These are phyloP conservation scores for Astragalus glycyphyllos DNA, from an alignment of 306 rosid genomes.

Conservation along the genomic window DNA sequence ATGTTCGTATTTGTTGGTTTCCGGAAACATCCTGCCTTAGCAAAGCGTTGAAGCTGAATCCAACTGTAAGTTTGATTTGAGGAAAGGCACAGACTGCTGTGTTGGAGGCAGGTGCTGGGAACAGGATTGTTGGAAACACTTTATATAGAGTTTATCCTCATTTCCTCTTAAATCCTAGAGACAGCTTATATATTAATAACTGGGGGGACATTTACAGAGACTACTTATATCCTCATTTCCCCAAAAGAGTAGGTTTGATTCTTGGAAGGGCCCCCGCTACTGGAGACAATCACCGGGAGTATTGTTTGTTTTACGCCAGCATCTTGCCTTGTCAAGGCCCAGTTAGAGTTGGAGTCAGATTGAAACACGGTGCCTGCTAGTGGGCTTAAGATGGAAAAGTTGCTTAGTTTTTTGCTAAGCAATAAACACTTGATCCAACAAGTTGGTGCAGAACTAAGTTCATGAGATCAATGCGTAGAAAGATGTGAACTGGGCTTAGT, in stretches of 20 bases:
- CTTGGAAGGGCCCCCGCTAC: background rate
- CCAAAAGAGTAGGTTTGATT: background rate
- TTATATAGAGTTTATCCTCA: too few relatives aligned
- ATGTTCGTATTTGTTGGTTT: background rate
- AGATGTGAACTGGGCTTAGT: background rate
- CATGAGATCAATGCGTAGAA: background rate
- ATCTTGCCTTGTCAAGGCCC: background rate
- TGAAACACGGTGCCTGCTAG: background rate
- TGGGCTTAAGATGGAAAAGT: background rate
- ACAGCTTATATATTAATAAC: too few relatives aligned
- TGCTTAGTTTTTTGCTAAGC: background rate
- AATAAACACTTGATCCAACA: conserved; percentile 1
- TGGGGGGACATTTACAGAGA: too few relatives aligned
- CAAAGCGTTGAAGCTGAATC: background rate
- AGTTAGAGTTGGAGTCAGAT: background rate
- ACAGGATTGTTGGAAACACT: background rate
- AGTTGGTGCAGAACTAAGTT: conserved; percentile 6
- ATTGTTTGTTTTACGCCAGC: background rate
- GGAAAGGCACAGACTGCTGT: background rate
- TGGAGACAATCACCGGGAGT: background rate
- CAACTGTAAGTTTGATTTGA: background rate
- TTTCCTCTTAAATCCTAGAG: too few relatives aligned
- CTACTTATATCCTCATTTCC: too few relatives aligned
- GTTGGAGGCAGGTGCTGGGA: background rate
- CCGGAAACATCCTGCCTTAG: too few relatives aligned